phyloP scores from a whole-genome alignment of 805 yeast species.

The Clavispora asparagi region DNA sequence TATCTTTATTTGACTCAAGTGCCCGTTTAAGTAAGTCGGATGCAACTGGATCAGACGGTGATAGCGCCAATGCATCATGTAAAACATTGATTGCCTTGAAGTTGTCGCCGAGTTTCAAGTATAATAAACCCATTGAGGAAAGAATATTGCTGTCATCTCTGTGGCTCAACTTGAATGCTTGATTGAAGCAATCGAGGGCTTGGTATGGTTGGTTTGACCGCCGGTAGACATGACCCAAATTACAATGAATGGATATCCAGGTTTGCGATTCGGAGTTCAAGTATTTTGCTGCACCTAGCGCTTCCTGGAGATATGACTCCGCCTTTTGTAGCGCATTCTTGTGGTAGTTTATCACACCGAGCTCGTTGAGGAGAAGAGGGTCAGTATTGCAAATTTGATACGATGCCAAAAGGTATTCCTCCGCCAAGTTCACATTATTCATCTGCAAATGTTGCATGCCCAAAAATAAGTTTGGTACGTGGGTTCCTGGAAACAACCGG shows the following conservation, averaged over 20 bases:
- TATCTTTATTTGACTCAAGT: slow-evolving; percentile 48
- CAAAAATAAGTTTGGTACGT: slow-evolving; percentile 79
- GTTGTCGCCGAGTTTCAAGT: slow-evolving; percentile 62
- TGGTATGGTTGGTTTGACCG: slow-evolving; percentile 54
- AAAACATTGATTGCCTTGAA: slow-evolving; percentile 68
- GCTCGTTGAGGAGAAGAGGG: slow-evolving; percentile 83
- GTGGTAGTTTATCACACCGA: slow-evolving; percentile 89
- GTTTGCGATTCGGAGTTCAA: slow-evolving; percentile 76
- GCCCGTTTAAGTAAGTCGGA: slow-evolving; percentile 78
- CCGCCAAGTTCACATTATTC: slow-evolving; percentile 76
- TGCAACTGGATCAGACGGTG: slow-evolving; percentile 81
- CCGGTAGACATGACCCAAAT: slow-evolving; percentile 85
- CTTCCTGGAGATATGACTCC: slow-evolving; percentile 64
- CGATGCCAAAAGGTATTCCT: slow-evolving; percentile 76
- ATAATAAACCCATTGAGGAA: slow-evolving; percentile 79
- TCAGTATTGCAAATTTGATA: slow-evolving; percentile 76
- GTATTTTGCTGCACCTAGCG: slow-evolving; percentile 61
- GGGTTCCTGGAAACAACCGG: slow-evolving; percentile 83
- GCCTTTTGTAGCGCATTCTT: slow-evolving; percentile 63
- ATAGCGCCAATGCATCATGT: slow-evolving; percentile 75
- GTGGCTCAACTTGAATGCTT: slow-evolving; percentile 64
- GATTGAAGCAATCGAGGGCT: slow-evolving; percentile 70
- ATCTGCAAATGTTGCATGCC: slow-evolving; percentile 96
- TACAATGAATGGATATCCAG: slow-evolving; percentile 80
- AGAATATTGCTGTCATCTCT: slow-evolving; percentile 66